phyloP scores from a whole-genome alignment of 805 yeast species.

The Yamadazyma endophytica region DNA sequence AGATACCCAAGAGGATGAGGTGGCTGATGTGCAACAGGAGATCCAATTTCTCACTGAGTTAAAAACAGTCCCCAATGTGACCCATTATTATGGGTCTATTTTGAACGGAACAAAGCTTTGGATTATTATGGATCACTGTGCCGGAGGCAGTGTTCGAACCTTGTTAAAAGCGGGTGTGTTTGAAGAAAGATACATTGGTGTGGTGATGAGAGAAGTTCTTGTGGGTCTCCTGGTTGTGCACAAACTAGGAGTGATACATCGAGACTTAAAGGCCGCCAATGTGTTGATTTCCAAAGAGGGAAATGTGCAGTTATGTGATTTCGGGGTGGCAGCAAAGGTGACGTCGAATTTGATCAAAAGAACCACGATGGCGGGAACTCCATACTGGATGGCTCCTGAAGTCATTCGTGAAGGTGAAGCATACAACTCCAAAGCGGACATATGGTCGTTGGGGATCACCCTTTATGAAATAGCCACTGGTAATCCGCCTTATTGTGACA shows the following conservation, averaged over 20 bases:
- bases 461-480: constrained; percentile 94
- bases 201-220: constrained; percentile 79
- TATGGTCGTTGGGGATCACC: constrained; percentile 96
- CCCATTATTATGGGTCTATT: constrained; percentile 87
- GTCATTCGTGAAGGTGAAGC: constrained; percentile 88
- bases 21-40: constrained; percentile 90
- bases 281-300: constrained; percentile 88
- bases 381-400: constrained; percentile 99
- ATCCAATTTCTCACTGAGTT: constrained; percentile 80
- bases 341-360: constrained; percentile 72
- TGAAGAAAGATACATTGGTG: constrained; percentile 78
- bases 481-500: constrained; percentile 94
- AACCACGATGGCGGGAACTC: constrained; percentile 93
- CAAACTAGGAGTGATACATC: constrained; percentile 84
- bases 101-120: constrained; percentile 87
- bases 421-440: constrained; percentile 89
- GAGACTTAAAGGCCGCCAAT: constrained; percentile 96
- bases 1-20: constrained; percentile 93
- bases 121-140: constrained; percentile 97
- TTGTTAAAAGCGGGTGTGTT: constrained; percentile 80
- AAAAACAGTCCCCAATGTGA: constrained; percentile 84
- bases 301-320: constrained; percentile 86
- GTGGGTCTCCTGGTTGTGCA: constrained; percentile 80
- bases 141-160: constrained; percentile 92
- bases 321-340: constrained; percentile 96